Base-by-base conservation (phyloP, 2,329 filamentous ascomycete species). In the Podosphaera aphanis region DNA sequence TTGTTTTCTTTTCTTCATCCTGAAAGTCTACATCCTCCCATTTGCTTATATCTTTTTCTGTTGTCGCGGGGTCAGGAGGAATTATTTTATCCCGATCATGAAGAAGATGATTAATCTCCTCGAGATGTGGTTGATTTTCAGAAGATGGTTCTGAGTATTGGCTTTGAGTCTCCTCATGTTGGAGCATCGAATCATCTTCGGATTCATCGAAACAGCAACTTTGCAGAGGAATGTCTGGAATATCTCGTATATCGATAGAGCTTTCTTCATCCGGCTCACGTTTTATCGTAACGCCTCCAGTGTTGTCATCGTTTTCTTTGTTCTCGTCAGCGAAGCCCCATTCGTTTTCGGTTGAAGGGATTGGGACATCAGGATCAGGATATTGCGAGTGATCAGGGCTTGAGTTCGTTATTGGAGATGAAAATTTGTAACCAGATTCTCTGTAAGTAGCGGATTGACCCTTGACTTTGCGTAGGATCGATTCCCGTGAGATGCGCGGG, bases 391-490 rank as follows among this genome's bases (percentile, higher is more conserved):
- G 70, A 49, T 73, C 67, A 11, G 73, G 70, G 52, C 64, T 75
- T 2, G 72, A 74, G 49, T 68, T 70, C 2, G 69, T 65, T n/a
- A 66, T 63, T 1, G 74, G 72, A 2, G 75, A 76, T 2, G 73
- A 76, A 54, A 79, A 74, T 53, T 71, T 71, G 51, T 73, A 77
- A 47, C 77, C 72, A 3, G 77, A 73, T 46, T 75, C 68, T 48
- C 66, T 63, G 18, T 76, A 71, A 39, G 71, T 66, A 42, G 62
- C 53, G 49, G 67, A 55, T 37, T 64, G 52, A 41, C 70, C 83
- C 59, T 90, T 83, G 46, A 94, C 79, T 50, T 88, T 84, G 45
- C 83, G 78, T 55, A 95, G 67, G 53, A 95, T 95, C 0, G 86
- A 93, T 59, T 95, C 90, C 33, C 88, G 75, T 7, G 88, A 94